Evolutionary conservation across 1,284 basidiomycete species (phyloP).

Genomic region (Melampsora americana): DNA sequence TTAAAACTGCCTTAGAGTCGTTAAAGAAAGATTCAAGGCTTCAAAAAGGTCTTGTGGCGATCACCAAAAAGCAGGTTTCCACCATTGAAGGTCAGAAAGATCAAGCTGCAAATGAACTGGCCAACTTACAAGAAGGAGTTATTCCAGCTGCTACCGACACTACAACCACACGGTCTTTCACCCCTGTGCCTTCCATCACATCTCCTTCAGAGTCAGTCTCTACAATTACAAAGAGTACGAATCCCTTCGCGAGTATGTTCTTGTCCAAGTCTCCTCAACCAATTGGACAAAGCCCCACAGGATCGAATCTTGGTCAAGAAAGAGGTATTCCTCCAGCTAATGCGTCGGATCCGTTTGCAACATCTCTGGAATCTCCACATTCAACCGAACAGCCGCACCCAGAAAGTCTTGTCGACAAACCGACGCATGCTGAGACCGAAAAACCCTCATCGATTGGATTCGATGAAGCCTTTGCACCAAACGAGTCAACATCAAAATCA

Average conservation of each 20-base stretch:
- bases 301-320: not conserved
- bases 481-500: not conserved
- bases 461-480: not conserved
- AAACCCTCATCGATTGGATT: not conserved
- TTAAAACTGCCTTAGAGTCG: slow-evolving; percentile 79
- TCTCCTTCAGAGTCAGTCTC: not conserved
- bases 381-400: not conserved
- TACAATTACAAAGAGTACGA: slow-evolving; percentile 25
- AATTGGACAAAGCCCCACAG: not conserved
- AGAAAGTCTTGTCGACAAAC: not conserved
- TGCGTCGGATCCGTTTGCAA: not conserved
- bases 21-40: slow-evolving; percentile 88
- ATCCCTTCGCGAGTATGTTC: slow-evolving; percentile 41
- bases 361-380: not conserved
- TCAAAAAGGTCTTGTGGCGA: slow-evolving; percentile 89
- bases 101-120: slow-evolving; percentile 66
- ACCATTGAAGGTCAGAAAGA: slow-evolving; percentile 75
- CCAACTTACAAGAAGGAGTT: slow-evolving; percentile 45
- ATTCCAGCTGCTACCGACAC: slow-evolving; percentile 28
- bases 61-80: slow-evolving; percentile 87
- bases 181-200: slow-evolving; percentile 38
- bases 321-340: not conserved
- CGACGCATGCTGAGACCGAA: not conserved
- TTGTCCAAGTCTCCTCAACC: not conserved
- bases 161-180: not conserved